Evolutionary conservation across 768 basidiomycete genomes (phyloP).

Genomic region (Tylopilus subfusipes): DNA sequence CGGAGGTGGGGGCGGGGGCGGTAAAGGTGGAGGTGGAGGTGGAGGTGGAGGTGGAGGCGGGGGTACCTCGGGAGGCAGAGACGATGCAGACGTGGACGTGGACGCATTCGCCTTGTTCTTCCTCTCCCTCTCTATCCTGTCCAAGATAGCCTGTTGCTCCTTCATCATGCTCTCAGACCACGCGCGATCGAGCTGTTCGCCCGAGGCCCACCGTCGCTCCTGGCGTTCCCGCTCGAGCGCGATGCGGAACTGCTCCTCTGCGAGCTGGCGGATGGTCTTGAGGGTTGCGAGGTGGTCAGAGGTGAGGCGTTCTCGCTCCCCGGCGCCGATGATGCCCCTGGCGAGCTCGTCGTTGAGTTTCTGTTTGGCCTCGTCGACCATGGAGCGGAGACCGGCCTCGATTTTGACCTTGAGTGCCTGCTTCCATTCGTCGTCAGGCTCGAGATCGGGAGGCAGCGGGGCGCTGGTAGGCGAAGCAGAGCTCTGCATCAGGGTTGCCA

Average conservation of each 20-base stretch:
- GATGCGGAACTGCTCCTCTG: conserved; percentile 43
- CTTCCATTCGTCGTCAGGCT: conserved; percentile 60
- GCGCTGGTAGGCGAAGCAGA: conserved; percentile 10
- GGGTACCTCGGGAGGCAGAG: conserved; percentile 8
- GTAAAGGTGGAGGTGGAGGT: neutral
- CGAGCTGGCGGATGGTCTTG: conserved; percentile 42
- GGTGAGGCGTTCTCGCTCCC: conserved; percentile 36
- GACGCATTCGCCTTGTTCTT: conserved; percentile 17
- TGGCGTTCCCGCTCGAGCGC: conserved; percentile 48
- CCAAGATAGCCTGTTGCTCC: conserved; percentile 45
- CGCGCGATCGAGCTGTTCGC: conserved; percentile 31
- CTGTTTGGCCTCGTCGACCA: conserved; percentile 61
- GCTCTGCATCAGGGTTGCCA: conserved; percentile 25
- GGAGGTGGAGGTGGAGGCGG: neutral
- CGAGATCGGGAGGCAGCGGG: conserved; percentile 28
- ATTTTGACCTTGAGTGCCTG: conserved; percentile 45
- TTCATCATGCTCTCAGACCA: conserved; percentile 34
- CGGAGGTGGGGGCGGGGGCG: neutral
- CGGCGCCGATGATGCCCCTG: conserved; percentile 34
- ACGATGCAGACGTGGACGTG: neutral
- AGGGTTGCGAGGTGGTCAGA: conserved; percentile 41
- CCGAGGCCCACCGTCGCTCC: conserved; percentile 48
- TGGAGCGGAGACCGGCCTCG: conserved; percentile 38
- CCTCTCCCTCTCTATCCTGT: conserved; percentile 43
- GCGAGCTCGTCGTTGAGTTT: conserved; percentile 51